Conservation (phyloP, 2,329 filamentous ascomycete genomes). For the Neonectria sp. region DNA sequence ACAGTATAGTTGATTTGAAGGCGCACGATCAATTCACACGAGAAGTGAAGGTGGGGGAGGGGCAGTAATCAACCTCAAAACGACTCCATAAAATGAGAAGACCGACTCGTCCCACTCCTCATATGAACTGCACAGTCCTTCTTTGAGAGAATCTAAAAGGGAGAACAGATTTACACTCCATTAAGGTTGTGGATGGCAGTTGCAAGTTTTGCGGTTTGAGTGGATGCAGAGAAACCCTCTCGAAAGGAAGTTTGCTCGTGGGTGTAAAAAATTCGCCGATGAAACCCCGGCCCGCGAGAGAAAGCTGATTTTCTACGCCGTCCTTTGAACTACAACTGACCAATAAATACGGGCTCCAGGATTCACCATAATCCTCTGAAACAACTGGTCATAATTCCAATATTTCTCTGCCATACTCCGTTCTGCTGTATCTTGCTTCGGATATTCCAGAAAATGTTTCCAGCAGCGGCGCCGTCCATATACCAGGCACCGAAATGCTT, state of each 20-base stretch:
- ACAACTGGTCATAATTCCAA: neutral
- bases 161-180: neutral
- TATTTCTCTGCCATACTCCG: neutral
- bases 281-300: slow-evolving; percentile 44
- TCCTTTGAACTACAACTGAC: neutral
- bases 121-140: neutral
- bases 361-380: neutral
- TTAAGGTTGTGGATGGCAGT: slow-evolving; percentile 7
- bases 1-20: slow-evolving; percentile 9
- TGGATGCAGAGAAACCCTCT: slow-evolving; percentile 72
- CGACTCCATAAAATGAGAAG: slow-evolving; percentile 9
- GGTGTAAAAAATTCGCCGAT: slow-evolving; percentile 45
- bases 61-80: slow-evolving; percentile 14
- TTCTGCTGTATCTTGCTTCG: neutral
- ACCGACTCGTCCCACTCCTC: neutral
- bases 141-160: neutral
- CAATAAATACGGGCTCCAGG: neutral
- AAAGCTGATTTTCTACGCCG: slow-evolving; percentile 28
- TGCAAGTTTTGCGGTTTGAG: slow-evolving; percentile 23
- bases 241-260: slow-evolving; percentile 27
- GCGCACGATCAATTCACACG: slow-evolving; percentile 10
- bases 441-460: slow-evolving; percentile 58
- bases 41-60: slow-evolving; percentile 32
- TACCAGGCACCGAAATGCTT: slow-evolving; percentile 78
- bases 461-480: slow-evolving; percentile 60